These are phyloP conservation scores for Firmiana major DNA, from an alignment of 345 rosid genomes.

Conservation along the genomic window DNA sequence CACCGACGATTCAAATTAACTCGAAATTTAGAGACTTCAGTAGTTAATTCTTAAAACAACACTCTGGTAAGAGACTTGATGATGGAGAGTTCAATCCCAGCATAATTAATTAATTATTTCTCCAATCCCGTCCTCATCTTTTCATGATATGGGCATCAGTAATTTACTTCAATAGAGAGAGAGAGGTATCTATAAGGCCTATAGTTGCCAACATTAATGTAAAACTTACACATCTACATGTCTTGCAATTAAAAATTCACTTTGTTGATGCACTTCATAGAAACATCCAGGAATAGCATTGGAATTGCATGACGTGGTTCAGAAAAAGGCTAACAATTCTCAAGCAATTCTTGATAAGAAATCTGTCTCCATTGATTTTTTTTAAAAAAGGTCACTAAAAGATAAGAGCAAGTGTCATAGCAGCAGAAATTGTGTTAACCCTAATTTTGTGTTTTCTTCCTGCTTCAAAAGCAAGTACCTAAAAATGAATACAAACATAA, in stretches of 20 bases:
- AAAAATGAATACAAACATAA: conserved; percentile 1
- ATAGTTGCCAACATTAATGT: no score
- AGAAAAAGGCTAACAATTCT: background rate
- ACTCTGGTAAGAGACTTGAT: no score
- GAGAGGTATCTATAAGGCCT: no score
- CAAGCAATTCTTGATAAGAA: background rate
- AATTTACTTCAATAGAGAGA: no score
- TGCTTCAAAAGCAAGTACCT: conserved; percentile 80
- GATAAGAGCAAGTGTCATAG: conserved; percentile 22
- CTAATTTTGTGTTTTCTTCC: conserved; percentile 68
- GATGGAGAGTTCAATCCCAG: background rate
- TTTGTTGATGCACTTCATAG: no score
- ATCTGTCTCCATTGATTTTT: background rate
- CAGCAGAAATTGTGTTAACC: conserved; percentile 71
- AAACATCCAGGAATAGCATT: background rate
- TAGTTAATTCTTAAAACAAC: background rate
- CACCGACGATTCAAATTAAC: no score
- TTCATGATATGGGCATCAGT: no score
- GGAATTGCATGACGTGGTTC: background rate
- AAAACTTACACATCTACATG: no score
- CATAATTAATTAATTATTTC: no score
- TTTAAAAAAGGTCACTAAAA: background rate
- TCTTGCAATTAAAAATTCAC: no score
- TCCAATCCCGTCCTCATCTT: no score
- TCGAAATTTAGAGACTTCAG: no score